Evolutionary conservation across 495 filamentous ascomycete genomes (phyloP).

Genomic region (Talaromyces nanjingensis): DNA sequence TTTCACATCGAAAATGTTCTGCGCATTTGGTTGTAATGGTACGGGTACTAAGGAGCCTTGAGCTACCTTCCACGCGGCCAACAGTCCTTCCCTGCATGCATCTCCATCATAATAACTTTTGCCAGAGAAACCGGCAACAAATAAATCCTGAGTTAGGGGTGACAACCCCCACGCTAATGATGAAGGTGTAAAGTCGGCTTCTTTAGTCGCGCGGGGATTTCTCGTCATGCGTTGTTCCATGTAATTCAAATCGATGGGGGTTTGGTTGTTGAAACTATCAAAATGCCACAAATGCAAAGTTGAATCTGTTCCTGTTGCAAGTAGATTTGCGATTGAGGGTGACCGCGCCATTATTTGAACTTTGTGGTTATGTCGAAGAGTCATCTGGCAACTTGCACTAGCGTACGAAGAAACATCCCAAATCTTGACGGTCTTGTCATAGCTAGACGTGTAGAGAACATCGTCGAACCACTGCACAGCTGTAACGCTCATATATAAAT

Average conservation of each 20-base stretch:
- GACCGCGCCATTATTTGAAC: conserved; percentile 68
- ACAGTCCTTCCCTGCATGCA: conserved; percentile 54
- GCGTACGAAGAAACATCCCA: conserved; percentile 50
- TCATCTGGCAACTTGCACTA: conserved; percentile 33
- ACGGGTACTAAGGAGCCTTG: conserved; percentile 40
- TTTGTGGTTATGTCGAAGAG: conserved; percentile 55
- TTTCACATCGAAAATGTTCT: conserved; percentile 72
- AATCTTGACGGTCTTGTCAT: conserved; percentile 71
- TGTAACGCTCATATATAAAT: conserved; percentile 70
- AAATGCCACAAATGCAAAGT: conserved; percentile 28
- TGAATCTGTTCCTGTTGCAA: conserved; percentile 44
- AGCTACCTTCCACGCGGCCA: conserved; percentile 63
- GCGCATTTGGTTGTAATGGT: conserved; percentile 41
- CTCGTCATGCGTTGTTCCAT: not conserved
- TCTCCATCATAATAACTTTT: conserved; percentile 48
- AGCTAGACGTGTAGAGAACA: conserved; percentile 68
- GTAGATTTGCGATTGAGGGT: conserved; percentile 22
- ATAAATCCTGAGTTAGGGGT: conserved; percentile 40
- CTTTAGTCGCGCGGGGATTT: conserved; percentile 30
- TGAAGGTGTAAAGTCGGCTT: conserved; percentile 53
- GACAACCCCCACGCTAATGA: conserved; percentile 65
- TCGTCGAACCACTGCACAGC: conserved; percentile 64
- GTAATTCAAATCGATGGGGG: conserved; percentile 14
- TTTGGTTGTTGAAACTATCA: conserved; percentile 1
- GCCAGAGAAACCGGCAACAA: conserved; percentile 74